Evolutionary conservation across 495 filamentous ascomycete genomes (phyloP), one percentile per base, ranked within the genome.

Genomic region (Neurospora sp.): DNA sequence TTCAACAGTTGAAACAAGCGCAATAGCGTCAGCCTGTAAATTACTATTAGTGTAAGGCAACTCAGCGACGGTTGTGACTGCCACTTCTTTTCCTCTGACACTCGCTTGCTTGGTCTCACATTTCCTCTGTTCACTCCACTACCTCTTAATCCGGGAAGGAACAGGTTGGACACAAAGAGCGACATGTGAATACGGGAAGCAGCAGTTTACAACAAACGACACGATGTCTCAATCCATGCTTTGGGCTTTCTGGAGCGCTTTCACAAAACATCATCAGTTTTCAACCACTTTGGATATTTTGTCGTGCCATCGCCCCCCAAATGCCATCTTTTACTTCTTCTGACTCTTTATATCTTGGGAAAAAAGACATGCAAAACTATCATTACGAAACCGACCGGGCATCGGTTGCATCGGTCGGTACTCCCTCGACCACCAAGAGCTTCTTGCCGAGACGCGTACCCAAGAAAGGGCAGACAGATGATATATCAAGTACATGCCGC

Each of bases 101-200:
- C 53, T 16, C 20, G 46, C 42, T 59, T 59, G 20, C 48, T 31
- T 59, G 27, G 27, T 66, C 27, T 66, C 53, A 66, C 12, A 8
- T 35, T 16, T 31, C 27, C 22, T 61, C 53, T 35, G 31, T 35
- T 66, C 27, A 66, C 27, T 66, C 53, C 53, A 66, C 53, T 66
- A 35, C 53, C 53, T 66, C 22, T 35, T 18, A 14, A 31, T 37
- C 12, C 53, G 53, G 27, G 53, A 66, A 66, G 53, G 53, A 66
- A 66, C 53, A 66, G 53, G 27, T 35, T 37, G 53, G 27, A 37
- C 53, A 66, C 53, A 66, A 66, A 66, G 53, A 66, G 12, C 53
- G 53, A 66, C 53, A 18, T 66, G 53, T 73, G 71, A 73, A 39
- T 61, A 73, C 75, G 76, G 75, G 76, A 75, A 78, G 75, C 76